Evolutionary conservation across 768 basidiomycete species (phyloP).

Genomic region (Tulasnella calospora): DNA sequence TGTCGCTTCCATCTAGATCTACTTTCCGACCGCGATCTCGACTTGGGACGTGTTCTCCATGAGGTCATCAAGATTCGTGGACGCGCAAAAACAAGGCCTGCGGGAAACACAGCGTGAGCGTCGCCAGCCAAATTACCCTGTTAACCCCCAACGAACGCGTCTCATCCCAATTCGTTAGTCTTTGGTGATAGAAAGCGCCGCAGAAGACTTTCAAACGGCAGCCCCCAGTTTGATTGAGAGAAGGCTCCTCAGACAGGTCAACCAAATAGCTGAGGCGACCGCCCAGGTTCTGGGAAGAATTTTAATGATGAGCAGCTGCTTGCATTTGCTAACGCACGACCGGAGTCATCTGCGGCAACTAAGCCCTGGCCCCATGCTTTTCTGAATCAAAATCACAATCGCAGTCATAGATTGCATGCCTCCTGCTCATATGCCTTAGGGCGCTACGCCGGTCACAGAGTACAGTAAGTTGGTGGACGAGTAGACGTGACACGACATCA

Average conservation of each 20-base stretch:
- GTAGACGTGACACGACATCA: too few species aligned
- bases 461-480: too few species aligned
- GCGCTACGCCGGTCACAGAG: slow-evolving; percentile 16
- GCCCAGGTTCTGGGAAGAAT: slow-evolving; percentile 37
- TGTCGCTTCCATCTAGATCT: too few species aligned
- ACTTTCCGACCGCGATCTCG: too few species aligned
- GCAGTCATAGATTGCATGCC: slow-evolving; percentile 39
- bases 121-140: too few species aligned
- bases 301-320: slow-evolving; percentile 28
- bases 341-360: background rate
- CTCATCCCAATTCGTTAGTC: too few species aligned
- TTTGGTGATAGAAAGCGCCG: background rate
- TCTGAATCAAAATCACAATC: slow-evolving; percentile 43
- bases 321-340: too few species aligned
- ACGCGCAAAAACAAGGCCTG: too few species aligned
- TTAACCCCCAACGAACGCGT: too few species aligned
- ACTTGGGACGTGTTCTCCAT: too few species aligned
- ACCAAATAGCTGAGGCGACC: slow-evolving; percentile 36
- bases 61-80: too few species aligned
- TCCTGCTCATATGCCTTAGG: slow-evolving; percentile 41
- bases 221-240: slow-evolving; percentile 39
- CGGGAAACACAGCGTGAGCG: too few species aligned
- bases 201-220: slow-evolving; percentile 40
- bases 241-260: slow-evolving; percentile 40
- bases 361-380: slow-evolving; percentile 41